Base-by-base conservation (phyloP, 2,329 filamentous ascomycete species). In the Raffaelea albimanens region DNA sequence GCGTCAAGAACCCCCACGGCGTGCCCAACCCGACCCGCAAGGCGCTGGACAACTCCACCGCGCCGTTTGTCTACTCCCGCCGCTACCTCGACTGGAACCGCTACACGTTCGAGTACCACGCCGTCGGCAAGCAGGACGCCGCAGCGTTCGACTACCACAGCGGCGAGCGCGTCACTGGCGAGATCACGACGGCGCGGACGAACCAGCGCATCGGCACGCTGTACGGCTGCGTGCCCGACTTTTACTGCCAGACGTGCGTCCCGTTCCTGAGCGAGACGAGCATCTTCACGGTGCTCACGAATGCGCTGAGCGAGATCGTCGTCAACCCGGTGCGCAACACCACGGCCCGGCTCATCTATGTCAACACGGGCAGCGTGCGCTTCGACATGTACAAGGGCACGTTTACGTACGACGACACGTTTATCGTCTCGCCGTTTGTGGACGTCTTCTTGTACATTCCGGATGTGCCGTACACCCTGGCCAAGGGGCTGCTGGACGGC, bases 31-130 rank as follows among this genome's bases (percentile, higher is more conserved):
- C 67, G 3, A 60, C 57, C 4, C 68, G 67, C 22, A 68, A 64
- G 44, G 71, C 68, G 2, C 60, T 55, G 2, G 52, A 58, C 4
- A 64, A 60, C 45, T 62, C 63, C 10, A 65, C 61, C 2, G 61
- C 69, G 7, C 64, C 64, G 39, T 66, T 65, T 49, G 54, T 61
- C 9, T 82, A 76, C 56, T 72, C 75, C 3, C 73, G 81, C 8
- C 71, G 80, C 21, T 85, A 83, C 56, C 68, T 85, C 10, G 82
- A 85, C 62, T 85, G 79, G 75, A 85, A 84, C 59, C 72, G 78
- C 5, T 65, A 71, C n/a, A 81, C 78, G 0, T 83, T 85, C 55
- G 69, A 74, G 49, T 83, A 79, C 57, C 81, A 85, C 57, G 72
- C 78, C 3, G 61, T 66, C n/a, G 69, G 68, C 10, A 49, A 41